A percentile compares a stretch with the other conserved stretches of the same genome.
phyloP scores from a whole-genome alignment of 2,329 filamentous ascomycete genomes.

The Fusarium hainanense region DNA sequence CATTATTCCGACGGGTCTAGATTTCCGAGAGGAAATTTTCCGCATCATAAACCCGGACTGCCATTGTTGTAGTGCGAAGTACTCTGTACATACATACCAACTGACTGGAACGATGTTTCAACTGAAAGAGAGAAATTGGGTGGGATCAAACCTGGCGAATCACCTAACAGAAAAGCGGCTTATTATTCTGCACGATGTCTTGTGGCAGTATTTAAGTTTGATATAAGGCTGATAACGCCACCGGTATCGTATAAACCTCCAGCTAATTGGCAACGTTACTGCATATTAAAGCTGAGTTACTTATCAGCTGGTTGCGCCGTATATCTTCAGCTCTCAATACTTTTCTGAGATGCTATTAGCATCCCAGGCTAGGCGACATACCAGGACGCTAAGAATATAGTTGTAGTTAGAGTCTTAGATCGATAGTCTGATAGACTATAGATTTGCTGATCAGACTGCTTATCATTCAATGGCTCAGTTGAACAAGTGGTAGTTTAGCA shows the following conservation, averaged over 20 bases:
- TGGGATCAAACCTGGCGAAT: neutral
- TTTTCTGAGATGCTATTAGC: neutral
- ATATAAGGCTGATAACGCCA: neutral
- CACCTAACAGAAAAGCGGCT: neutral
- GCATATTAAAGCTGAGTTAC: neutral
- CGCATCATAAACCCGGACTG: too few species aligned
- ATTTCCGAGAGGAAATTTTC: neutral
- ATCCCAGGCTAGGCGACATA: neutral
- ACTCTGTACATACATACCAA: neutral
- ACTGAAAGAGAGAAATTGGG: neutral
- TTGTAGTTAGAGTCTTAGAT: neutral
- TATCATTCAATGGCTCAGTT: neutral
- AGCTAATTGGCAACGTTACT: neutral
- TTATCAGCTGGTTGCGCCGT: neutral
- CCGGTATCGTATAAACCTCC: neutral
- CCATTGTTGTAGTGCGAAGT: neutral
- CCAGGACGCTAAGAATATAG: neutral
- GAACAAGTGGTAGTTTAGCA: neutral
- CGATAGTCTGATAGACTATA: neutral
- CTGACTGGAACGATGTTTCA: neutral
- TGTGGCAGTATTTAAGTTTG: neutral
- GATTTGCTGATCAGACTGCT: neutral
- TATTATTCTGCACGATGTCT: neutral
- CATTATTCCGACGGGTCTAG: neutral
- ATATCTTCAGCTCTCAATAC: neutral